Percentiles rank a stretch among this genome's conserved stretches.
phyloP scores from a whole-genome alignment of 352 stramenopile species.

The Globisporangium carolinianum region DNA sequence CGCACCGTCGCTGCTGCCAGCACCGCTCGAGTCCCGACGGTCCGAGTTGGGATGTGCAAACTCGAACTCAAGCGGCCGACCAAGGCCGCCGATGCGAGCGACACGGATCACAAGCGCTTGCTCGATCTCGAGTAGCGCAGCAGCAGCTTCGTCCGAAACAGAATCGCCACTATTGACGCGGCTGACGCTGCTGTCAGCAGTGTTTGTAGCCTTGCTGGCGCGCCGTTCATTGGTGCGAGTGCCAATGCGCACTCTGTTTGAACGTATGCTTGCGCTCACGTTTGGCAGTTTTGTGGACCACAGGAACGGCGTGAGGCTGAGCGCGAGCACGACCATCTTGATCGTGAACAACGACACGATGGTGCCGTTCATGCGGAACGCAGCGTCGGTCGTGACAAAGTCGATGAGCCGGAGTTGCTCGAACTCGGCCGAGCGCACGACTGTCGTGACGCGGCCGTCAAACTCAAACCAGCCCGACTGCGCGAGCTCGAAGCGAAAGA shows the following conservation, averaged over 20 bases:
- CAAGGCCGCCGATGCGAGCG: slow-evolving; percentile 1
- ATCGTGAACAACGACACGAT: slow-evolving; percentile 12
- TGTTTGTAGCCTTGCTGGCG: neutral
- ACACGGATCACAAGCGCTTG: neutral
- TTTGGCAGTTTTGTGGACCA: neutral
- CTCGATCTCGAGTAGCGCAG: neutral
- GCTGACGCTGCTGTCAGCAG: neutral
- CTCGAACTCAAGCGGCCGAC: neutral
- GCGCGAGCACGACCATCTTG: slow-evolving; percentile 13
- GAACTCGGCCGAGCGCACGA: slow-evolving; percentile 10
- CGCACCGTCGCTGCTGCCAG: no score
- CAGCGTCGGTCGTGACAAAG: slow-evolving; percentile 11
- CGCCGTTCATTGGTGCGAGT: neutral
- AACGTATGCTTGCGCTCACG: no score
- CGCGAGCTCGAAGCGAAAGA: slow-evolving; percentile 1
- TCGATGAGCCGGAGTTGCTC: slow-evolving; percentile 4
- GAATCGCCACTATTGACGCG: neutral
- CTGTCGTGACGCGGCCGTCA: slow-evolving; percentile 6
- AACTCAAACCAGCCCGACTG: slow-evolving; percentile 4
- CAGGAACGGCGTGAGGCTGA: slow-evolving; percentile 8
- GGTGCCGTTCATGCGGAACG: slow-evolving; percentile 15
- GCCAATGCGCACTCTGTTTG: neutral
- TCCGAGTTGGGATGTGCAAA: neutral
- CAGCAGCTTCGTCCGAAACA: neutral
- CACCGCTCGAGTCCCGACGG: no score